Evolutionary conservation across 2,329 filamentous ascomycete genomes (phyloP), one percentile per base, ranked within the genome.

Genomic region (Penicillium italicum): DNA sequence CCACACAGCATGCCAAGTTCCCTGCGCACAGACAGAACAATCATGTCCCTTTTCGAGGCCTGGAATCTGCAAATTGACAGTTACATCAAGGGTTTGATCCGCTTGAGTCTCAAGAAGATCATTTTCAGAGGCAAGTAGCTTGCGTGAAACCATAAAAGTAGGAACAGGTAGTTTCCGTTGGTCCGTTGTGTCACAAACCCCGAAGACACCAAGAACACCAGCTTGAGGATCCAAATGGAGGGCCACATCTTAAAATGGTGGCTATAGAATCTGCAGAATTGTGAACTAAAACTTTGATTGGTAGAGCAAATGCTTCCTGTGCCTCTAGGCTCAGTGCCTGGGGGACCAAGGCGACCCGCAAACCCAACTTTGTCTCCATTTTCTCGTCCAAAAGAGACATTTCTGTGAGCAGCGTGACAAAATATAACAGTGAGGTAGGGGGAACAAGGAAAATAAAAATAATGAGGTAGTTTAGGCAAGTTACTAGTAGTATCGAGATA

Each of bases 1-100:
- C 72, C 73, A 75, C 7, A 74, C 50, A 5, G 66, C 66, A 60
- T 72, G 71, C 74, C 73, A 76, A 31, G 58, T 62, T 1, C 74
- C 74, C 18, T 64, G 66, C 0, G 69, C 70, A 28, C 61, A 60
- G 7, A 73, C 63, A 2, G 61, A 57, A 57, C 76, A 76, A 38
- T 66, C 64, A 33, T 67, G 67, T 0, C 69, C 73, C 10, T 60
- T 58, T 12, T 62, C 53, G 24, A 76, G 55, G 6, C 63, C 55
- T 4, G 68, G 53, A 8, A 62, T 60, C 0, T 67, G 67, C 22
- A 74, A 44, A 12, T 64, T 66, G 3, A 74, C 57, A 0, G 58
- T 55, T 1, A 51, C 57, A 14, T 67, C 58, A 6, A 70, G 30
- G 3, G 58, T 62, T 16, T 62, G 62, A 0, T 63, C 57, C 3